A percentile compares a stretch with the other conserved stretches of the same genome.
These are phyloP conservation scores for Paramecium caudatum DNA, from an alignment of 73 alveolate species.

Conservation along the genomic window DNA sequence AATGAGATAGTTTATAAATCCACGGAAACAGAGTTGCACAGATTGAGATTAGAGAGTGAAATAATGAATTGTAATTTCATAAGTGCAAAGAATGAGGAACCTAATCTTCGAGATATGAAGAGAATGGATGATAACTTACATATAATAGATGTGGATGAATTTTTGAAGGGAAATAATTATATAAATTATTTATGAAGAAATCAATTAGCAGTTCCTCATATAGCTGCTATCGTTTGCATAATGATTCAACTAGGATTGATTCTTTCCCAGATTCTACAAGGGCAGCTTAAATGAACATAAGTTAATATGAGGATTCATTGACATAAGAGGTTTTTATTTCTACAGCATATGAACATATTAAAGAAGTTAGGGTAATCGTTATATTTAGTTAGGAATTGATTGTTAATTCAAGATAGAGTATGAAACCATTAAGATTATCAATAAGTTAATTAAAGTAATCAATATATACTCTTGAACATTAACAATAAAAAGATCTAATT, in stretches of 20 bases:
- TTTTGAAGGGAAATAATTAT: constrained; percentile 32
- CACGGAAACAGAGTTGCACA: not conserved
- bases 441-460: not conserved
- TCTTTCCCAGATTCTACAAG: constrained; percentile 45
- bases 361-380: constrained; percentile 28
- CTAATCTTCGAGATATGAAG: constrained; percentile 40
- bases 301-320: constrained; percentile 34
- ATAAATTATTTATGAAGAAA: constrained; percentile 36
- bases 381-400: not conserved
- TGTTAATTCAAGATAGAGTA: not conserved
- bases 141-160: constrained; percentile 34
- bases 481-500: constrained; percentile 2
- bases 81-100: constrained; percentile 49
- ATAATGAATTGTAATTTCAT: constrained; percentile 25
- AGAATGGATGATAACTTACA: constrained; percentile 54
- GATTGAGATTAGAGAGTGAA: constrained; percentile 15
- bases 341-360: constrained; percentile 32
- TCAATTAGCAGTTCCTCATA: constrained; percentile 24
- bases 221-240: constrained; percentile 8
- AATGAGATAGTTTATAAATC: not conserved
- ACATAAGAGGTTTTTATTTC: constrained; percentile 6
- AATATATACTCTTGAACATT: not conserved
- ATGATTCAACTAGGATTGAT: constrained; percentile 39
- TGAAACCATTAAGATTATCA: constrained; percentile 51
- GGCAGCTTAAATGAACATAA: not conserved